Percentiles rank a stretch among this genome's conserved stretches.
phyloP scores from a whole-genome alignment of 208 protist genomes.

The Crithidia brevicula region DNA sequence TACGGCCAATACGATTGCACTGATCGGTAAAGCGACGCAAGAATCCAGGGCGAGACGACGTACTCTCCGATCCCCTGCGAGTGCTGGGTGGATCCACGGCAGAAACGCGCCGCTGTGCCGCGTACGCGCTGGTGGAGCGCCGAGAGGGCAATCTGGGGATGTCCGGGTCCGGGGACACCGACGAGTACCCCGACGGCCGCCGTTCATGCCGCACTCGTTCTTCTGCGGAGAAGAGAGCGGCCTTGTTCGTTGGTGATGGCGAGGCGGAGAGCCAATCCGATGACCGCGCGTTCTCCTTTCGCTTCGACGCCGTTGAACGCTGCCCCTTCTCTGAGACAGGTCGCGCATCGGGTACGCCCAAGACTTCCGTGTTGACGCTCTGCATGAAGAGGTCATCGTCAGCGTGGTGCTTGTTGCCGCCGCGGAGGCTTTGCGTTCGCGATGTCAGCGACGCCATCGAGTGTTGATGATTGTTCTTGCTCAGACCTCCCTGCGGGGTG shows the following conservation, averaged over 20 bases:
- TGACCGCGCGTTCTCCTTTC: background rate
- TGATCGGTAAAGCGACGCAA: background rate
- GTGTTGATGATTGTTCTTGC: background rate
- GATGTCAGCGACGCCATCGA: background rate
- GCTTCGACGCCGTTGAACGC: background rate
- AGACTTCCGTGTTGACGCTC: background rate
- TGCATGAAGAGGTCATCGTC: background rate
- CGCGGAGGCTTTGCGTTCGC: background rate
- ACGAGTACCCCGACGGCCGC: background rate
- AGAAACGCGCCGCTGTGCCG: background rate
- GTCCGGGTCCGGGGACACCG: background rate
- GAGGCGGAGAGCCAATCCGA: background rate
- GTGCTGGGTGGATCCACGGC: background rate
- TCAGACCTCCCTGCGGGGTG: background rate
- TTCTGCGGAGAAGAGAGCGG: background rate
- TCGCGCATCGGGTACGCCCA: background rate
- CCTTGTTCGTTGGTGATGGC: background rate
- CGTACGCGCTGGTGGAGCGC: background rate
- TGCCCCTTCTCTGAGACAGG: background rate
- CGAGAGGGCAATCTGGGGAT: background rate
- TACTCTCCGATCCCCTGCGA: background rate
- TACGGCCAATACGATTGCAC: background rate
- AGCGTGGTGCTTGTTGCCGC: background rate
- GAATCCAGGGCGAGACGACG: background rate
- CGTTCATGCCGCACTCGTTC: conserved; percentile 1